Conservation (phyloP, 192 early-diverging fungal species). For the Entomortierella chlamydospora region DNA sequence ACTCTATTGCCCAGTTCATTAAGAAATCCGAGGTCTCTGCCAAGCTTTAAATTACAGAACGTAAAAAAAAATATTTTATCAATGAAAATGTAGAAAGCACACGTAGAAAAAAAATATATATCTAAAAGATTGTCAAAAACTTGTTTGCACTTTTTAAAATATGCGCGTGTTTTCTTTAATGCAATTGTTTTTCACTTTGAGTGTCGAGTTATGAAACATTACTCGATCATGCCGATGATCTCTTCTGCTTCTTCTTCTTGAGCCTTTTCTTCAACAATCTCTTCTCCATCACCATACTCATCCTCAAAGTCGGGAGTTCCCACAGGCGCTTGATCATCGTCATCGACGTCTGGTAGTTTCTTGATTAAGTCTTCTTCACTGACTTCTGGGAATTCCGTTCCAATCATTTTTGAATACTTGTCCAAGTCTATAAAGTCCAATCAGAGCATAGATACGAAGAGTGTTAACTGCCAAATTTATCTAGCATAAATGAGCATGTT, state of each 20-base stretch:
- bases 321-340: constrained; percentile 6
- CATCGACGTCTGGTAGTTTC: constrained; percentile 15
- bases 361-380: constrained; percentile 15
- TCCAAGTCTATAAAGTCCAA: constrained; percentile 18
- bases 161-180: too few relatives aligned
- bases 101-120: too few relatives aligned
- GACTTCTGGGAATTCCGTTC: constrained; percentile 31
- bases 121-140: too few relatives aligned
- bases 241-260: constrained; percentile 34
- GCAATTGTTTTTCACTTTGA: neutral
- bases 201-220: neutral
- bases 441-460: too few relatives aligned
- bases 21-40: constrained; percentile 16
- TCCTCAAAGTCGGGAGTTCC: constrained; percentile 17
- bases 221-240: constrained; percentile 26
- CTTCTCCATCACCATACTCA: constrained; percentile 18
- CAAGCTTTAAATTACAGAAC: constrained; percentile 8
- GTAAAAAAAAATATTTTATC: neutral
- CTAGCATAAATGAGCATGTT: too few relatives aligned
- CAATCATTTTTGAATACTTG: constrained; percentile 28
- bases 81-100: neutral
- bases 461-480: too few relatives aligned
- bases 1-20: constrained; percentile 54
- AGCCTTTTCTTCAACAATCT: neutral
- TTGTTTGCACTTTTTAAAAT: neutral